These are phyloP conservation scores for Ambrosiella beaveri DNA, from an alignment of 2,329 filamentous ascomycete genomes.

Conservation along the genomic window DNA sequence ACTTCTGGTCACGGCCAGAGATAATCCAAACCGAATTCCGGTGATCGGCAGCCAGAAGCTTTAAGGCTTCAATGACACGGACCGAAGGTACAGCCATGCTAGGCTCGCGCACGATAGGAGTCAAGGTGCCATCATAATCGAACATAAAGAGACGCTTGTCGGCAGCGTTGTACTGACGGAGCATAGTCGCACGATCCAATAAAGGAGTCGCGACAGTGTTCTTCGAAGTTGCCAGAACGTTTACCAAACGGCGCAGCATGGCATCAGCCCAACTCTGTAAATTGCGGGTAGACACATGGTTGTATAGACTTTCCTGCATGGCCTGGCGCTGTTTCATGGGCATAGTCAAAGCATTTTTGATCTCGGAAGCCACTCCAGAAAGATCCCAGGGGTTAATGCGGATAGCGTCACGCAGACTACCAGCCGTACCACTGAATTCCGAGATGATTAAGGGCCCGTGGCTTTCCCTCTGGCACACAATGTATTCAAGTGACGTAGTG, in stretches of 20 bases:
- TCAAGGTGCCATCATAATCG: slow-evolving; percentile 94
- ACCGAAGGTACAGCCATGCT: slow-evolving; percentile 76
- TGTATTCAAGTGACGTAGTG: slow-evolving; percentile 87
- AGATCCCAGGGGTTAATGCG: slow-evolving; percentile 97
- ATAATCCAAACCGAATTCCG: slow-evolving; percentile 96
- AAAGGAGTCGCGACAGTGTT: slow-evolving; percentile 62
- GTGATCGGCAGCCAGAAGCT: slow-evolving; percentile 60
- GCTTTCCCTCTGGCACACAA: slow-evolving; percentile 75
- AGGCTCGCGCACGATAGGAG: slow-evolving; percentile 85
- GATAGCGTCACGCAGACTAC: slow-evolving; percentile 67
- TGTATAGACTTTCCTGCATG: slow-evolving; percentile 61
- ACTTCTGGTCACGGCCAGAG: slow-evolving; percentile 81
- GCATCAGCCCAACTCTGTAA: slow-evolving; percentile 73
- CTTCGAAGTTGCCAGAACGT: slow-evolving; percentile 61
- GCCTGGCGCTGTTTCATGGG: slow-evolving; percentile 42
- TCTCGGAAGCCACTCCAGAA: slow-evolving; percentile 64
- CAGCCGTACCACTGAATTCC: slow-evolving; percentile 88
- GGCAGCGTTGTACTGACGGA: slow-evolving; percentile 57
- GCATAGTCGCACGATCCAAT: slow-evolving; percentile 56
- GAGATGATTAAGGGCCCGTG: slow-evolving; percentile 83
- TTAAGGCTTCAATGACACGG: slow-evolving; percentile 62
- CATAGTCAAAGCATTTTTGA: slow-evolving; percentile 70
- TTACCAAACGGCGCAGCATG: slow-evolving; percentile 62
- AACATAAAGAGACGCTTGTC: slow-evolving; percentile 88
- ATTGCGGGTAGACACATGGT: slow-evolving; percentile 70